A percentile compares a stretch with the other conserved stretches of the same genome.
These are phyloP conservation scores for Cynara cardunculus DNA, from an alignment of 129 eudicot species.

Conservation along the genomic window DNA sequence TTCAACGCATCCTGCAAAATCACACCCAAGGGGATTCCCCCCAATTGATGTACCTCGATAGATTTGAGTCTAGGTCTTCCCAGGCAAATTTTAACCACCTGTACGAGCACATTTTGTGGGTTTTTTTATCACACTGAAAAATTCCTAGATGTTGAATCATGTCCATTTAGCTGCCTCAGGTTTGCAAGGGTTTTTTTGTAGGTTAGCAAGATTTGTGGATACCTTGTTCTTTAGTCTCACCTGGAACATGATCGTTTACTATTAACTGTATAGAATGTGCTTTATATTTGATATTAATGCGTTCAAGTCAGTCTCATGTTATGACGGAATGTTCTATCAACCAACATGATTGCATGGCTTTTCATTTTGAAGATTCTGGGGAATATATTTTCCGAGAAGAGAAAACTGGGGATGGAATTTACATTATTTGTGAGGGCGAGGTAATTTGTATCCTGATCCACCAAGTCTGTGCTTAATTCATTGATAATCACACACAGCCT, in stretches of 20 bases:
- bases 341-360: conserved; percentile 5
- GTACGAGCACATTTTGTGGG: not conserved
- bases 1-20: not conserved
- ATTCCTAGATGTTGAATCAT: not conserved
- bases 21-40: not conserved
- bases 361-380: conserved; percentile 50
- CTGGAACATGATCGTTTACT: not conserved
- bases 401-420: conserved; percentile 57
- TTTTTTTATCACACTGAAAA: not conserved
- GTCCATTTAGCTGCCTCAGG: not conserved
- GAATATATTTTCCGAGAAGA: conserved; percentile 64
- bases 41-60: not conserved
- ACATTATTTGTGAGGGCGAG: conserved; percentile 78
- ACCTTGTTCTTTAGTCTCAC: not conserved
- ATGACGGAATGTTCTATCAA: conserved; percentile 3
- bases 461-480: not conserved
- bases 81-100: not conserved
- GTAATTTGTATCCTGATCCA: conserved; percentile 22
- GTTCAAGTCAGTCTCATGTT: not conserved
- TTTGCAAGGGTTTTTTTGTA: too few relatives aligned
- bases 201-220: not conserved
- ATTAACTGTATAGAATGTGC: not conserved
- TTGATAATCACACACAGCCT: not conserved
- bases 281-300: not conserved
- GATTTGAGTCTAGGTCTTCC: not conserved